Evolutionary conservation across 352 stramenopile genomes (phyloP), one percentile per base, ranked within the genome.

Genomic region (Phytopythium mirpurense): DNA sequence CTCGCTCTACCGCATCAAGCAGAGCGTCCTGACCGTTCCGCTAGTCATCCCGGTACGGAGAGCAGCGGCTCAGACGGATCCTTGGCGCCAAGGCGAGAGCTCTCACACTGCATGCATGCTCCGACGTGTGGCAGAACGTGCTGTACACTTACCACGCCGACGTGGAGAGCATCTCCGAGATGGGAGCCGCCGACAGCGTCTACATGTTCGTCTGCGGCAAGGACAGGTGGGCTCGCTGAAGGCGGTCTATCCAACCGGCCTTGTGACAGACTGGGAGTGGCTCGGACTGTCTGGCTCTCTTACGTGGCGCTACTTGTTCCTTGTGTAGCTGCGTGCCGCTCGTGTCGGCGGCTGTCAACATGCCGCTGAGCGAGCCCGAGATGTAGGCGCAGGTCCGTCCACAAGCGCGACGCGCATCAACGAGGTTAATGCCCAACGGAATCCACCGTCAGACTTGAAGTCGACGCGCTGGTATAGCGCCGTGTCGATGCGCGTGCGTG

Each of bases 151-250:
- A 89, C 56, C 52, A 69, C 10, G 68, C 78, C 35, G 77, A 92
- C 45, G 78, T 93, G 27, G 68, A 88, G 56, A 87, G 68, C 47
- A 74, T 93, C 54, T 87, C 74, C 10, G 74, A 88, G 52, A 67
- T 67, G 0, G 74, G 78, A 0, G 83, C 80, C 12, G 78, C 83
- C 32, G 83, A 91, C 59, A 88, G 71, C 51, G 59, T 93, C 51
- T 90, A 70, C 57, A 85, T 93, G 55, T 91, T 88, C 49, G 75
- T 93, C 1, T 93, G 83, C 59, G 70, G 80, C 54, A 90, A 93
- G 62, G 78, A 91, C 51, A 90, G 81, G 83, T 89, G 53, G 19
- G 19, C 23, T 61, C 3, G 26, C 16, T 9, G 5, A 21, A 29
- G 21, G 4, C 12, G 35, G 14, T n/a, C 10, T 1, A n/a, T n/a